Evolutionary conservation across 257 asterid genomes (phyloP).

Genomic region (Solanum etuberosum): DNA sequence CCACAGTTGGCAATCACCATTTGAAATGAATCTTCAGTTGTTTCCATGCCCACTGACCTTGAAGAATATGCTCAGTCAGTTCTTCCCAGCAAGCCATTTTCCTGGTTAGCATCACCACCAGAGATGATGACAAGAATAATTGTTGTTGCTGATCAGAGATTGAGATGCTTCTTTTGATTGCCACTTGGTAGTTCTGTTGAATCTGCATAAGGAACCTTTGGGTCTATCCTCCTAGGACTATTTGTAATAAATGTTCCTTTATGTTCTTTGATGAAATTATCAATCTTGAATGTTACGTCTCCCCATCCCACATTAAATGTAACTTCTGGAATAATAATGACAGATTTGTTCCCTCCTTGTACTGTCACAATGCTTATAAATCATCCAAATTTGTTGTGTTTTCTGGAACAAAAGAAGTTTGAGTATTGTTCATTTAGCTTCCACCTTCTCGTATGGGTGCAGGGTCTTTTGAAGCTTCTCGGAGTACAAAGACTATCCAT

Average conservation of each 20-base stretch:
- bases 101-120: neutral
- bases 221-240: neutral
- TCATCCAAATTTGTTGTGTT: neutral
- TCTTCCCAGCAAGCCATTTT: neutral
- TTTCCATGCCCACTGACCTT: neutral
- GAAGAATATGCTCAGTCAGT: neutral
- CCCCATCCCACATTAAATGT: neutral
- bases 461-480: neutral
- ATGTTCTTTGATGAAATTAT: neutral
- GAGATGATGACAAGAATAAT: neutral
- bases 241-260: neutral
- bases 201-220: neutral
- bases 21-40: neutral
- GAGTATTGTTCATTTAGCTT: neutral
- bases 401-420: neutral
- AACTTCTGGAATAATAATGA: neutral
- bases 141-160: neutral
- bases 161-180: neutral
- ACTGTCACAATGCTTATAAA: neutral
- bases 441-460: neutral
- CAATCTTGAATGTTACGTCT: neutral
- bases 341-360: neutral
- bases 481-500: neutral
- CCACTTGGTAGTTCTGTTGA: neutral
- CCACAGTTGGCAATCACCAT: neutral